These are phyloP conservation scores for Monosporascus sp. DNA, from an alignment of 2,329 filamentous ascomycete species.

Conservation along the genomic window DNA sequence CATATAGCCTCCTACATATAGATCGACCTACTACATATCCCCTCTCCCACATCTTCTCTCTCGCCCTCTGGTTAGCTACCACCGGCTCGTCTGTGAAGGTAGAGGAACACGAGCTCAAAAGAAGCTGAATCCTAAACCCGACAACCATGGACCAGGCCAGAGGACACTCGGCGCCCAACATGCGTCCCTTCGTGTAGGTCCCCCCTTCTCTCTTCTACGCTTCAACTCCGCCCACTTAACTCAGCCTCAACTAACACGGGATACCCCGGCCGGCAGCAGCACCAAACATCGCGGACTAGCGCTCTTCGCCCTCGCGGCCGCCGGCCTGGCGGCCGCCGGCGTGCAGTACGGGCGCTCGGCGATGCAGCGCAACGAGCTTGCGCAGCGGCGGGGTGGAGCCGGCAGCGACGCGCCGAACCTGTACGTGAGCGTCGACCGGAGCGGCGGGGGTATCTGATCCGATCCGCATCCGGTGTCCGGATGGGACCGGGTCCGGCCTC, in stretches of 20 bases:
- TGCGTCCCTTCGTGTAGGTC: neutral
- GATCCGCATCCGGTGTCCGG: no score
- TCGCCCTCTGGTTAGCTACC: no score
- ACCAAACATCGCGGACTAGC: slow-evolving; percentile 36
- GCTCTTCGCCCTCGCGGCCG: slow-evolving; percentile 26
- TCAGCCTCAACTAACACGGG: neutral
- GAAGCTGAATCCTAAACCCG: no score
- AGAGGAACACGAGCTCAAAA: no score
- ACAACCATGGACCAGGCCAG: neutral
- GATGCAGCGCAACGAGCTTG: slow-evolving; percentile 37
- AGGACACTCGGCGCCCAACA: neutral
- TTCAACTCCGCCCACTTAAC: neutral
- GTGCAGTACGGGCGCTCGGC: slow-evolving; percentile 31
- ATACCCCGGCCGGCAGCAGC: neutral
- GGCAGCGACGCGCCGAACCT: slow-evolving; percentile 28
- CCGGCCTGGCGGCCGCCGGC: slow-evolving; percentile 24
- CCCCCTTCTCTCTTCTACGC: neutral
- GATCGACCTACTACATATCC: no score
- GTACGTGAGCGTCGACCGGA: slow-evolving; percentile 48
- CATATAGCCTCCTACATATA: no score
- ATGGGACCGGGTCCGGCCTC: no score
- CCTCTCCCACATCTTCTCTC: no score
- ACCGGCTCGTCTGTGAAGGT: no score
- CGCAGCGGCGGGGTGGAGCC: slow-evolving; percentile 30
- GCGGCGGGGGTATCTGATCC: slow-evolving; percentile 32